Percentiles rank a stretch among this genome's conserved stretches.
These are phyloP conservation scores for Calonectria pseudoreteaudii DNA, from an alignment of 2,329 filamentous ascomycete genomes.

Conservation along the genomic window DNA sequence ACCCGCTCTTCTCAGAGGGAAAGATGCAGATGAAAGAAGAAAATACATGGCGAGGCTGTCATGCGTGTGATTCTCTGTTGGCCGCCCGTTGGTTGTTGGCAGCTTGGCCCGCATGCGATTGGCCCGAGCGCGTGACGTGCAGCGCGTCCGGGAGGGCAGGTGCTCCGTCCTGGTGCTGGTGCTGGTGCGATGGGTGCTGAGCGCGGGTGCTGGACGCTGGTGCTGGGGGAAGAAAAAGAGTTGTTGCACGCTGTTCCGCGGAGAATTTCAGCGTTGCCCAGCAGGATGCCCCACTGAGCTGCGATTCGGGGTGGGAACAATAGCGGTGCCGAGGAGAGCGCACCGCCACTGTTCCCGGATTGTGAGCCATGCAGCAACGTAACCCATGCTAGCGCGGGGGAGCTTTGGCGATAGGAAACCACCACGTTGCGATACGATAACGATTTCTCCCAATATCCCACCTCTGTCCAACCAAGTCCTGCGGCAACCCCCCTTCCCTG, in stretches of 20 bases:
- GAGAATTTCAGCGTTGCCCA: background rate
- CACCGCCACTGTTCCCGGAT: background rate
- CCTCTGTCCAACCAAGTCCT: background rate
- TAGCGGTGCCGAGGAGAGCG: constrained; percentile 15
- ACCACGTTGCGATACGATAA: constrained; percentile 42
- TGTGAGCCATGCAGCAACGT: background rate
- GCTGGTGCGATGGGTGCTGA: background rate
- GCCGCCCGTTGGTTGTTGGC: constrained; percentile 15
- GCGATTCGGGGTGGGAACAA: constrained; percentile 22
- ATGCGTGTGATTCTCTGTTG: constrained; percentile 18
- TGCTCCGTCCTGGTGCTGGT: background rate
- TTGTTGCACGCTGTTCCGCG: background rate
- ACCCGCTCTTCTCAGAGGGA: constrained; percentile 7
- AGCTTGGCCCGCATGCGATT: constrained; percentile 36
- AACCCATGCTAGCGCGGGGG: constrained; percentile 42
- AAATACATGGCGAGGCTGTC: constrained; percentile 35
- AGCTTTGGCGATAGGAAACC: constrained; percentile 34
- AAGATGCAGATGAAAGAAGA: constrained; percentile 17
- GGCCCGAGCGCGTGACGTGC: constrained; percentile 30
- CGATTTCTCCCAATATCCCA: constrained; percentile 17
- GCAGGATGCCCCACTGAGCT: background rate
- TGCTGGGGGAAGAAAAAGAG: background rate
- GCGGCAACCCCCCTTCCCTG: background rate
- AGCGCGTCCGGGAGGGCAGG: constrained; percentile 3
- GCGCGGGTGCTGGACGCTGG: background rate